phyloP scores from a whole-genome alignment of 768 basidiomycete genomes.

The Boletales sp. region DNA sequence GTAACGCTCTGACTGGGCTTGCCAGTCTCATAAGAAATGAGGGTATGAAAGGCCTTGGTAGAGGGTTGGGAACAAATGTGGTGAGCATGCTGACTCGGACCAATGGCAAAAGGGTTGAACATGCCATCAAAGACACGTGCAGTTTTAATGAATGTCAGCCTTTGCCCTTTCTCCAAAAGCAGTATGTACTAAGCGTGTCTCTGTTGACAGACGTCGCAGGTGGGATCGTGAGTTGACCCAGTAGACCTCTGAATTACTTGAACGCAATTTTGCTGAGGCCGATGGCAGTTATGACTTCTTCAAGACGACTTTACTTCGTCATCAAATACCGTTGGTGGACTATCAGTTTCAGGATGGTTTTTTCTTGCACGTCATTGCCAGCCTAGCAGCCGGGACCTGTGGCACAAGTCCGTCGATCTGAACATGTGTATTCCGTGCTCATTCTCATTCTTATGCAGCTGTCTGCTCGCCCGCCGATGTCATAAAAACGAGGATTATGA shows the following conservation, averaged over 20 bases:
- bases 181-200: slow-evolving; percentile 1
- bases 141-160: slow-evolving; percentile 69
- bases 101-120: slow-evolving; percentile 7
- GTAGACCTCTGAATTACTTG: not conserved
- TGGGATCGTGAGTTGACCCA: slow-evolving; percentile 64
- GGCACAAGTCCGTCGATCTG: slow-evolving; percentile 62
- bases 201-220: slow-evolving; percentile 62
- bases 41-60: slow-evolving; percentile 60
- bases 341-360: slow-evolving; percentile 65
- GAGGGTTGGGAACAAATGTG: slow-evolving; percentile 78
- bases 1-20: slow-evolving; percentile 77
- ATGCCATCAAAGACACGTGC: slow-evolving; percentile 47
- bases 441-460: slow-evolving; percentile 38
- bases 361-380: slow-evolving; percentile 62
- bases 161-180: not conserved
- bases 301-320: slow-evolving; percentile 54
- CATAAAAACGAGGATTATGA: slow-evolving; percentile 73
- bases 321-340: slow-evolving; percentile 51
- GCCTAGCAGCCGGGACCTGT: slow-evolving; percentile 67
- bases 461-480: slow-evolving; percentile 80
- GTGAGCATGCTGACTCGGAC: slow-evolving; percentile 37
- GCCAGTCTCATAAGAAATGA: slow-evolving; percentile 61
- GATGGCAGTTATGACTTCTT: slow-evolving; percentile 68
- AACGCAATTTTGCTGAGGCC: slow-evolving; percentile 1
- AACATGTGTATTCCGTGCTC: not conserved